Percentiles rank a stretch among this genome's conserved stretches.
These are phyloP conservation scores for Acacia pycnantha DNA, from an alignment of 331 rosid genomes.

Conservation along the genomic window DNA sequence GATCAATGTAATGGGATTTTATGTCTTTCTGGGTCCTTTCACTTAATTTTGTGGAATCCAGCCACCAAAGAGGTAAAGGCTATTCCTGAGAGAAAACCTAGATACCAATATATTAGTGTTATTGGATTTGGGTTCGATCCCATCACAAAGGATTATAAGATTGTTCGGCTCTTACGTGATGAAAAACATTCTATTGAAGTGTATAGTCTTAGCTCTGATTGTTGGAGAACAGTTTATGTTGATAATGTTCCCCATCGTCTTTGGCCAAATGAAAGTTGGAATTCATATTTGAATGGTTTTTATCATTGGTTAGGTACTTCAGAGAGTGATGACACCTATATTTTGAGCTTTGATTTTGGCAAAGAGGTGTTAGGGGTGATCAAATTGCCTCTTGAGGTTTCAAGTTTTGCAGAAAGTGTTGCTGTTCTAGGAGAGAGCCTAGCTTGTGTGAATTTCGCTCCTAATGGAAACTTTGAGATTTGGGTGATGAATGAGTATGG, in stretches of 20 bases:
- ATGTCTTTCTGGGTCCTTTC: not conserved
- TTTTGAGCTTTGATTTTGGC: not conserved
- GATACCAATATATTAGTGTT: rapidly evolving
- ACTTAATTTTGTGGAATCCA: not conserved
- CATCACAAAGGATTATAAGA: not conserved
- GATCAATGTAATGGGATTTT: not conserved
- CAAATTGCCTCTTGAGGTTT: not conserved
- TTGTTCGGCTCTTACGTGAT: not conserved
- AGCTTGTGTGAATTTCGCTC: not conserved
- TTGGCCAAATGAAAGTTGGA: not conserved
- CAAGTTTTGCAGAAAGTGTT: no score
- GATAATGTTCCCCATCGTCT: not conserved
- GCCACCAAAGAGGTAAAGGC: not conserved
- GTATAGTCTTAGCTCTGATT: not conserved
- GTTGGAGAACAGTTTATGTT: not conserved
- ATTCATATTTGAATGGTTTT: no score
- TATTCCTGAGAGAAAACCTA: not conserved
- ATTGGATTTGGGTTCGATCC: not conserved
- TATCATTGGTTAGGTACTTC: no score
- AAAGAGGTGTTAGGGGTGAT: not conserved
- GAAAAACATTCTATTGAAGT: not conserved
- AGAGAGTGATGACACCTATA: no score
- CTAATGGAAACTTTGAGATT: not conserved
- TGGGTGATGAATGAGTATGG: not conserved
- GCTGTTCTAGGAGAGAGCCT: not conserved